phyloP scores from a whole-genome alignment of 306 rosid genomes.

The Herpetospermum pedunculosum region DNA sequence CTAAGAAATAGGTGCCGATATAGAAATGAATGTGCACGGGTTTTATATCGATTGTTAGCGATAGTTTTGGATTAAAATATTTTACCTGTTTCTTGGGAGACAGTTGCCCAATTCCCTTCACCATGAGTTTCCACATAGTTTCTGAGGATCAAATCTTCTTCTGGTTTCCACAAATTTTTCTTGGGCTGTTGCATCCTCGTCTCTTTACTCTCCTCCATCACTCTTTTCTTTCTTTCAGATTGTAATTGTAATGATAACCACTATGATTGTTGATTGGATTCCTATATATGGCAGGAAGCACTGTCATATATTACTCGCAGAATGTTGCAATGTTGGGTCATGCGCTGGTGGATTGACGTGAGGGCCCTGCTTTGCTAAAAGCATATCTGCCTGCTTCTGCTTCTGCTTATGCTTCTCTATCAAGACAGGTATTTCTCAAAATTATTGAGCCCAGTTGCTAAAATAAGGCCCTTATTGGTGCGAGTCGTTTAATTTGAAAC shows the following conservation, averaged over 20 bases:
- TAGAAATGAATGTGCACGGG: background rate
- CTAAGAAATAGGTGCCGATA: too few relatives aligned
- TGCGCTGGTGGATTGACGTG: slow-evolving; percentile 18
- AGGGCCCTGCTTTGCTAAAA: slow-evolving; percentile 26
- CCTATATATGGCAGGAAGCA: background rate
- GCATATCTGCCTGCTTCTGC: background rate
- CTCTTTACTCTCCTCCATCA: slow-evolving; percentile 30
- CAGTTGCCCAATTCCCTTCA: slow-evolving; percentile 59
- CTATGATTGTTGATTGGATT: background rate
- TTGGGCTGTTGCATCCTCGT: slow-evolving; percentile 26
- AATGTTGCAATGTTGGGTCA: slow-evolving; percentile 9
- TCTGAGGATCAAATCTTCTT: slow-evolving; percentile 48
- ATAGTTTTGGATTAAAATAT: background rate
- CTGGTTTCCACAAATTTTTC: slow-evolving; percentile 60
- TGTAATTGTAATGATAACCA: background rate
- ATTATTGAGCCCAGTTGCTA: background rate
- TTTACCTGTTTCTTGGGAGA: slow-evolving; percentile 40
- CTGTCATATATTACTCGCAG: slow-evolving; percentile 12
- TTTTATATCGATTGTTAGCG: background rate
- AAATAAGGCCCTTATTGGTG: background rate
- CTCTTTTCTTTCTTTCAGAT: background rate
- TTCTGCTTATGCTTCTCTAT: background rate
- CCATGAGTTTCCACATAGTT: slow-evolving; percentile 56
- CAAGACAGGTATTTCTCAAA: background rate
- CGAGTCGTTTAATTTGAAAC: background rate